Evolutionary conservation across 148 eudicot species (phyloP).

Genomic region (Camellia japonica): DNA sequence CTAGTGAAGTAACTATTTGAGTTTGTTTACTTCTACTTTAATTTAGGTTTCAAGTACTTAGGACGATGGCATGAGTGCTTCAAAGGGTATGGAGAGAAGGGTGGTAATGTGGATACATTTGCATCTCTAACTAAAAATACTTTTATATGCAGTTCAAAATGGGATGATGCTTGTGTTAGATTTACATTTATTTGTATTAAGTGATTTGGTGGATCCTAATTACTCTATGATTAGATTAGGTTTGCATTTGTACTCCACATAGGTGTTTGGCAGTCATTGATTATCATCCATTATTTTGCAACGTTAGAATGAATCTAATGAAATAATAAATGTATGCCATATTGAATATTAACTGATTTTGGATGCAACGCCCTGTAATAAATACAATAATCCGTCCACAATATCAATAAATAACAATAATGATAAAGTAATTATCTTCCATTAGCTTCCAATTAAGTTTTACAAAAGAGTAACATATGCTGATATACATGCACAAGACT

Average conservation of each 20-base stretch:
- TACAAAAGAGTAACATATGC: too few relatives aligned
- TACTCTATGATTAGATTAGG: not conserved
- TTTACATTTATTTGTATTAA: not conserved
- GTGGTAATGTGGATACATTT: not conserved
- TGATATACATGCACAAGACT: too few relatives aligned
- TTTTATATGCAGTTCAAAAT: constrained; percentile 1
- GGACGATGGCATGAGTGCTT: constrained; percentile 4
- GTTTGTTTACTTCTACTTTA: not conserved
- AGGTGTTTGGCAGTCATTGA: not conserved
- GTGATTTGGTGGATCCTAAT: constrained; percentile 7
- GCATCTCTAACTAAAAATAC: not conserved
- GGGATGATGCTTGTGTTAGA: not conserved
- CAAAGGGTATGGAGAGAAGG: not conserved
- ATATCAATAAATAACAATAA: too few relatives aligned
- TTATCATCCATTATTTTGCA: not conserved
- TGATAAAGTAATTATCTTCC: too few relatives aligned
- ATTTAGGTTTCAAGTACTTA: not conserved
- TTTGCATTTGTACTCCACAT: not conserved
- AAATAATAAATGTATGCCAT: not conserved
- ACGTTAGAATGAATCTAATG: not conserved
- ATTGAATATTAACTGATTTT: not conserved
- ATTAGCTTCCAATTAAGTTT: too few relatives aligned
- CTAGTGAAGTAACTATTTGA: not conserved
- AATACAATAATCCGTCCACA: too few relatives aligned
- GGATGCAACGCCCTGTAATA: too few relatives aligned